Percentiles rank a stretch among this genome's conserved stretches.
These are phyloP conservation scores for Metschnikowia dekortorum DNA, from an alignment of 805 yeast genomes.

Conservation along the genomic window DNA sequence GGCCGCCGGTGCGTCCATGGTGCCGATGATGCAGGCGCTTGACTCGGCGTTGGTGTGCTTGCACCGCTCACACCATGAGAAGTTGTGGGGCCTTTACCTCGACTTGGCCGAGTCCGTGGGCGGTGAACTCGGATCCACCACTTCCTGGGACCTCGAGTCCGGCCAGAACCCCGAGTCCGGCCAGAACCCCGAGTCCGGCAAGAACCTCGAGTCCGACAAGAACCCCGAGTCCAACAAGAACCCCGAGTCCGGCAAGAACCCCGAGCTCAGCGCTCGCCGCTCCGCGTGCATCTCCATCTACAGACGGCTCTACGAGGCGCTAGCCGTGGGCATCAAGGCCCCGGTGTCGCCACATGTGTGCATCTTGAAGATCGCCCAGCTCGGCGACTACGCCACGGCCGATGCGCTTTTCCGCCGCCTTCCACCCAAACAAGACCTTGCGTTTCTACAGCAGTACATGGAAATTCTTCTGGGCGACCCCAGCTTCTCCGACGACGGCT, in stretches of 20 bases:
- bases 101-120: slow-evolving; percentile 37
- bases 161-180: too few species aligned
- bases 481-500: slow-evolving; percentile 1
- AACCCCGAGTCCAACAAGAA: too few species aligned
- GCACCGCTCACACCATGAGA: slow-evolving; percentile 47
- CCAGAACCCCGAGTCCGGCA: too few species aligned
- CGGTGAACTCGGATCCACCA: too few species aligned
- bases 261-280: background rate
- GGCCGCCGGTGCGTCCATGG: background rate
- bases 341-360: slow-evolving; percentile 1
- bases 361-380: slow-evolving; percentile 27
- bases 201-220: too few species aligned
- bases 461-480: slow-evolving; percentile 1
- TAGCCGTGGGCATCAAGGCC: background rate
- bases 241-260: too few species aligned
- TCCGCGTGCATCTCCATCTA: slow-evolving; percentile 23
- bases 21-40: slow-evolving; percentile 24
- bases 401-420: slow-evolving; percentile 23
- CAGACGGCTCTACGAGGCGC: slow-evolving; percentile 23
- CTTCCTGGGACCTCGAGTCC: too few species aligned
- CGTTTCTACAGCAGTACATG: slow-evolving; percentile 6
- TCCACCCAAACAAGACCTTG: background rate
- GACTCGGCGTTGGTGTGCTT: slow-evolving; percentile 46
- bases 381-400: slow-evolving; percentile 24
- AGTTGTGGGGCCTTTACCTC: slow-evolving; percentile 49